These are phyloP conservation scores for Penicillium vulpinum DNA, from an alignment of 2,329 filamentous ascomycete genomes.

Conservation along the genomic window DNA sequence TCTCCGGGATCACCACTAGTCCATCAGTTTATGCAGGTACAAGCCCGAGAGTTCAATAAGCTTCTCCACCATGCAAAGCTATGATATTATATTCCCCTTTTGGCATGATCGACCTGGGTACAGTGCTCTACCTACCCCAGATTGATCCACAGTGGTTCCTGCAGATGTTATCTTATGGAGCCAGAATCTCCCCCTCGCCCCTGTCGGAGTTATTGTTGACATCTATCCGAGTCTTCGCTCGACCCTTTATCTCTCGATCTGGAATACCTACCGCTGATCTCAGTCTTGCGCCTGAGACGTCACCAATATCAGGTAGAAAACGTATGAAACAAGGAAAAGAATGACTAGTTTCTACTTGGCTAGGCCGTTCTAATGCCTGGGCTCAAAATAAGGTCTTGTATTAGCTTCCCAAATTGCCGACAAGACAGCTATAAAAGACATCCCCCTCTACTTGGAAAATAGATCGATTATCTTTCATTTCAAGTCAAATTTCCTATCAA, in stretches of 20 bases:
- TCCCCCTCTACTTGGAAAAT: not conserved
- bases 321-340: not conserved
- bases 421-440: not conserved
- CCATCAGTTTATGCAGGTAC: not conserved
- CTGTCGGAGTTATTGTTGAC: not conserved
- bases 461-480: not conserved
- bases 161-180: not conserved
- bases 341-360: not conserved
- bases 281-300: not conserved
- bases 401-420: not conserved
- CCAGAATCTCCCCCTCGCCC: not conserved
- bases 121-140: not conserved
- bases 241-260: not conserved
- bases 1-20: no score
- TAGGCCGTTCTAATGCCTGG: not conserved
- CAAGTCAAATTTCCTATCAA: not conserved
- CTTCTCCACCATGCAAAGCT: not conserved
- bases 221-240: not conserved
- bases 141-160: constrained; percentile 1
- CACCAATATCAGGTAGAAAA: not conserved
- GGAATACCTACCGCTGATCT: not conserved
- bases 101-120: no score
- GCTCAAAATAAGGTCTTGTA: not conserved
- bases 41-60: not conserved
- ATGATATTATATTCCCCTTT: not conserved